Evolutionary conservation across 2,329 filamentous ascomycete species (phyloP), one percentile per base, ranked within the genome.

Genomic region (Phyllosticta ampelicida): DNA sequence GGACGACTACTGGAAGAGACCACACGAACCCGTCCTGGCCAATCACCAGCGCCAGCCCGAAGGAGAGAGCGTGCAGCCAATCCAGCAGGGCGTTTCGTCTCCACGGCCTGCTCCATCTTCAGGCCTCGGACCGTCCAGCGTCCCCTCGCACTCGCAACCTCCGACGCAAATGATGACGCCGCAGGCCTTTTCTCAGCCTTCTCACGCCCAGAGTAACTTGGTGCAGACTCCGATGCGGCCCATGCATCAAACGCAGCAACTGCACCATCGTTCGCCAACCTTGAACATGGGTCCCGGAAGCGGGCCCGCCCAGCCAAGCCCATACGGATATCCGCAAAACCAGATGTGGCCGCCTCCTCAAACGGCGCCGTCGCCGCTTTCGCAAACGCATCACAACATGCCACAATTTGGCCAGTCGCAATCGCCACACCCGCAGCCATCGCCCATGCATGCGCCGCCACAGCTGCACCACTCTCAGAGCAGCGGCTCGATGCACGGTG

Each of bases 1-100:
- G 63, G 85, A 92, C 57, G 85, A 84, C 58, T 81, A 90, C 63
- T 97, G 91, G 87, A 83, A 86, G 63, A 82, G 87, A 61, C 86
- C 88, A 10, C 90, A 95, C 63, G 90, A 96, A 68, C 84, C 87
- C 60, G 85, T 89, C 3, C 74, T 75, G 19, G 76, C 79, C n/a
- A 75, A 74, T 51, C 67, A 68, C 9, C 74, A 72, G 59, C 72
- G 71, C 21, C 70, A 71, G 54, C 67, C 67, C 36, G 70, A 71
- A 11, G 72, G 66, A 23, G 74, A 74, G 9, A 65, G 66, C 55
- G 65, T 67, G 28, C 69, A 74, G 3, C 69, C 73, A 23, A 71
- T 71, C 30, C 72, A 75, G 23, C 76, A 77, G 60, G 71, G 73
- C 19, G 62, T 77, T 48, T 76, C 77, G 59, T 78, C 76, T 36